Conservation (phyloP, 1,284 basidiomycete species). For the Ceratobasidium papillatum region DNA sequence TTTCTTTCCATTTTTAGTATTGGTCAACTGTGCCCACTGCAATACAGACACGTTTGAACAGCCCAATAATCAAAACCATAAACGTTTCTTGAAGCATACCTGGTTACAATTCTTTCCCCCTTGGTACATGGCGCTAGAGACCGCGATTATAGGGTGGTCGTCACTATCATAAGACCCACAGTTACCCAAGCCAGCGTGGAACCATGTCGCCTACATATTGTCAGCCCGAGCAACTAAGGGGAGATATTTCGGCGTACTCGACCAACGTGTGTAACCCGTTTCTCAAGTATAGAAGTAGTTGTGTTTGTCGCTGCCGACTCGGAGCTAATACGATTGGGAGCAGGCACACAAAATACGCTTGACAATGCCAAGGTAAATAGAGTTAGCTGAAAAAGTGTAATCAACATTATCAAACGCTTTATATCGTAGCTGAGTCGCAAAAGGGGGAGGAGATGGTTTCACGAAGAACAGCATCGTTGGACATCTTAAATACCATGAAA, state of each 20-base stretch:
- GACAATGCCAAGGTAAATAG: not conserved
- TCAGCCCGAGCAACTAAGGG: not conserved
- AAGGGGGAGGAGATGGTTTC: not conserved
- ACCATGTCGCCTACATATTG: constrained; percentile 19
- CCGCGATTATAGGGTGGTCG: constrained; percentile 18
- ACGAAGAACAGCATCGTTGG: not conserved
- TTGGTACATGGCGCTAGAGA: constrained; percentile 27
- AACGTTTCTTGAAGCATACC: not conserved
- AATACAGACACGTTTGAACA: not conserved
- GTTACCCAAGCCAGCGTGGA: constrained; percentile 25
- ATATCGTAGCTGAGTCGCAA: not conserved
- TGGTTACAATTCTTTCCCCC: constrained; percentile 17
- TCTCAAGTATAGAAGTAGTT: constrained; percentile 4
- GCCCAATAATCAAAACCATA: not conserved
- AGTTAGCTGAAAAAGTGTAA: not conserved
- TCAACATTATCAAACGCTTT: not conserved
- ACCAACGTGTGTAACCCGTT: constrained; percentile 27
- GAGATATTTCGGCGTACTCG: not conserved
- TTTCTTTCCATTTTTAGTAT: constrained; percentile 17
- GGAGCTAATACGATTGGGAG: not conserved
- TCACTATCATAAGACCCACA: constrained; percentile 25
- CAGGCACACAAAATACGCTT: not conserved
- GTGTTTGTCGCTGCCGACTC: not conserved
- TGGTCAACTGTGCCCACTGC: constrained; percentile 14
- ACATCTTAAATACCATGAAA: not conserved